phyloP scores from a whole-genome alignment of 2,329 filamentous ascomycete genomes.

The Elsinoe necatrix region DNA sequence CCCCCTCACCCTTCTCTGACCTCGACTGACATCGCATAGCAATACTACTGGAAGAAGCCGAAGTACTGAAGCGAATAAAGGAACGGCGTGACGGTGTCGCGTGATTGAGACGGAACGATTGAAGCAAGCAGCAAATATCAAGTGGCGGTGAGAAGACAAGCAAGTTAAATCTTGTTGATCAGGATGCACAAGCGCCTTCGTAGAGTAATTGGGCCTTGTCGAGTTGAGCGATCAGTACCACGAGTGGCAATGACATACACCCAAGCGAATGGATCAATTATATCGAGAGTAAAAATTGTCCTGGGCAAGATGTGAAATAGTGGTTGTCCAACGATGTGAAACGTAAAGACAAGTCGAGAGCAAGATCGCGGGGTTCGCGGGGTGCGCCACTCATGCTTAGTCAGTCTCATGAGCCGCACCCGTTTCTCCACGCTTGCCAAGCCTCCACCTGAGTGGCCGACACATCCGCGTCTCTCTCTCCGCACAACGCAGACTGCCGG shows the following conservation, averaged over 20 bases:
- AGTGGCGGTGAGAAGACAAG: not conserved
- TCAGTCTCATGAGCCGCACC: not conserved
- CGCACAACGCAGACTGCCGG: not conserved
- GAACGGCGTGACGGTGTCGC: not conserved
- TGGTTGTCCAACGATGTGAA: too few species aligned
- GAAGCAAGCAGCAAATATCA: not conserved
- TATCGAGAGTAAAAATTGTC: too few species aligned
- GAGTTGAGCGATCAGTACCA: not conserved
- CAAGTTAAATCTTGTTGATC: not conserved
- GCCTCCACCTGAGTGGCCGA: not conserved
- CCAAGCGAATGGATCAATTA: not conserved
- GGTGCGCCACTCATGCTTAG: not conserved
- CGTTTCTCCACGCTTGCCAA: not conserved
- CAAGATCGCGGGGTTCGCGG: not conserved
- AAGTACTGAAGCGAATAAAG: not conserved
- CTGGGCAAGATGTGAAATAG: not conserved
- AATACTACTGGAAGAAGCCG: constrained; percentile 21
- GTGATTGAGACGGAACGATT: not conserved
- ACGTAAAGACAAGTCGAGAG: not conserved
- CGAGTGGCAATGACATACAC: not conserved
- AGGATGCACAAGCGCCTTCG: not conserved
- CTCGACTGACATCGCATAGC: constrained; percentile 3
- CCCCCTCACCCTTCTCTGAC: not conserved
- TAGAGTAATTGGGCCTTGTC: not conserved
- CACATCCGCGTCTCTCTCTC: not conserved